These are phyloP conservation scores for Globisporangium sylvaticum DNA, from an alignment of 352 stramenopile species.

Conservation along the genomic window DNA sequence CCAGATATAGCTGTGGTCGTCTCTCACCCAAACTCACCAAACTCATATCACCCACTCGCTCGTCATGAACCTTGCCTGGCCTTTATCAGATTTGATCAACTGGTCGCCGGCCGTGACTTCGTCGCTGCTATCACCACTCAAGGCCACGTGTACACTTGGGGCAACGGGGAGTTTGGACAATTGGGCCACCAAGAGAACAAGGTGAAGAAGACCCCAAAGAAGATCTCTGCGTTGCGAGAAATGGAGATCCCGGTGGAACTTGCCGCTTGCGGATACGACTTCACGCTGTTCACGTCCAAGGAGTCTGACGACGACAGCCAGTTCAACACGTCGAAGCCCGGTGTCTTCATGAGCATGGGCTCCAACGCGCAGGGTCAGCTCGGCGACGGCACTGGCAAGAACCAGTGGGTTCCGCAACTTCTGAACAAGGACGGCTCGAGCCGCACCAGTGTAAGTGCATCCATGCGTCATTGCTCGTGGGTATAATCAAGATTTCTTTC, in stretches of 20 bases:
- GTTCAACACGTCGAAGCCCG: slow-evolving; percentile 72
- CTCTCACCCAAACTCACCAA: not conserved
- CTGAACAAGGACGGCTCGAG: slow-evolving; percentile 66
- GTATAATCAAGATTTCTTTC: not conserved
- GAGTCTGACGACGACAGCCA: slow-evolving; percentile 63
- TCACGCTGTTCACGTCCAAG: slow-evolving; percentile 68
- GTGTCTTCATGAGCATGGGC: slow-evolving; percentile 81
- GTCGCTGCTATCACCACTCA: slow-evolving; percentile 46
- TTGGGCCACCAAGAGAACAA: slow-evolving; percentile 85
- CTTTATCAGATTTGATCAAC: slow-evolving; percentile 42
- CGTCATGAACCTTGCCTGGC: slow-evolving; percentile 2
- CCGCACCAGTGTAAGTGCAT: slow-evolving; percentile 42
- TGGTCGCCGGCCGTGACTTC: slow-evolving; percentile 60
- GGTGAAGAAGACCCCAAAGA: slow-evolving; percentile 82
- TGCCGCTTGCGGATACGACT: slow-evolving; percentile 56
- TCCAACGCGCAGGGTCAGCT: slow-evolving; percentile 69
- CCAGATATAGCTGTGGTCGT: not conserved
- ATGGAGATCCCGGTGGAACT: slow-evolving; percentile 68
- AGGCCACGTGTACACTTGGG: slow-evolving; percentile 78
- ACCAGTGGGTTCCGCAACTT: slow-evolving; percentile 79
- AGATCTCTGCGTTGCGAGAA: slow-evolving; percentile 78
- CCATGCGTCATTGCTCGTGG: not conserved
- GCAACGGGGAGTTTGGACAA: slow-evolving; percentile 71
- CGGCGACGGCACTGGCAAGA: slow-evolving; percentile 61
- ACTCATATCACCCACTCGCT: not conserved